These are phyloP conservation scores for Podospora fimiseda DNA, from an alignment of 495 filamentous ascomycete genomes.

Conservation along the genomic window DNA sequence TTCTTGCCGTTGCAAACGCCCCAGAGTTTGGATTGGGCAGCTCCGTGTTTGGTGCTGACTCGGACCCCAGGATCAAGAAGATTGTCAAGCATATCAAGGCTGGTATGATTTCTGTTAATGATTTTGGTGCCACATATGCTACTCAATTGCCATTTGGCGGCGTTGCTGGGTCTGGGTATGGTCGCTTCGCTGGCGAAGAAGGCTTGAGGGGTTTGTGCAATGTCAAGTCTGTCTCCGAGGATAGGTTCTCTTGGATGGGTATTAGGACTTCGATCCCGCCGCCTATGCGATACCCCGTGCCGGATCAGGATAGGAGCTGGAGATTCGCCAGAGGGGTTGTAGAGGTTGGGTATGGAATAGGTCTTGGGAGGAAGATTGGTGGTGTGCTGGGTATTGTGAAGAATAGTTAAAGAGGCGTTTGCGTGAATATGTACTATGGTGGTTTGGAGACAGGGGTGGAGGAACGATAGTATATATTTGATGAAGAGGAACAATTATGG, in stretches of 20 bases:
- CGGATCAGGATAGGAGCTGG: conserved; percentile 48
- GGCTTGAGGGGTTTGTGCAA: conserved; percentile 81
- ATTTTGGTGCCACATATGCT: conserved; percentile 88
- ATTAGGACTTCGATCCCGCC: conserved; percentile 71
- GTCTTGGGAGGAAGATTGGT: conserved; percentile 29
- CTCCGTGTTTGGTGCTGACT: conserved; percentile 67
- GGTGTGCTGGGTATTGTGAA: conserved; percentile 37
- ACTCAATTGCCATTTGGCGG: conserved; percentile 93
- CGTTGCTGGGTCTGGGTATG: conserved; percentile 79
- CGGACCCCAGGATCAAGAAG: conserved; percentile 31
- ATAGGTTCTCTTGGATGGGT: conserved; percentile 55
- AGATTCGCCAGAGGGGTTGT: conserved; percentile 49
- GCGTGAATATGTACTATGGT: too few relatives aligned
- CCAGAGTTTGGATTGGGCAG: conserved; percentile 73
- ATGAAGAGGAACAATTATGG: too few relatives aligned
- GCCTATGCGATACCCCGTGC: conserved; percentile 73
- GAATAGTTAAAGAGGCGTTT: conserved; percentile 25
- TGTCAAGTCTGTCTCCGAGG: conserved; percentile 74
- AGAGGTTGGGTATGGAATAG: conserved; percentile 48
- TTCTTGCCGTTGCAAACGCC: conserved; percentile 68
- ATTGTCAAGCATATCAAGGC: conserved; percentile 65
- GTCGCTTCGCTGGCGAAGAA: conserved; percentile 86
- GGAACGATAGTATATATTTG: too few relatives aligned
- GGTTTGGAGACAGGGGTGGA: too few relatives aligned
- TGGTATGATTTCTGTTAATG: conserved; percentile 91